Evolutionary conservation across 441 rosid genomes (phyloP).

Genomic region (Kokia cookei): DNA sequence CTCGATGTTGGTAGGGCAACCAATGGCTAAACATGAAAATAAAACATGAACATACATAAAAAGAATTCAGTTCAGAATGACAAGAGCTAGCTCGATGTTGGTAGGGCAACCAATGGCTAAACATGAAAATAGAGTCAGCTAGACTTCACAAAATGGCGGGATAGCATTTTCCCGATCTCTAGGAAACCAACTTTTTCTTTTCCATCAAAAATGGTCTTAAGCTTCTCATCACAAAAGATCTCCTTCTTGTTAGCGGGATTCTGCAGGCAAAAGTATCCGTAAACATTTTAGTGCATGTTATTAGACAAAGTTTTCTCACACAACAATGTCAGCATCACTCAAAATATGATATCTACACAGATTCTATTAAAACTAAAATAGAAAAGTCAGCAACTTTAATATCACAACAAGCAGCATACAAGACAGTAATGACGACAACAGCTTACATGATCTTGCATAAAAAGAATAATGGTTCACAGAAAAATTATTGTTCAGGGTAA

Average conservation of each 20-base stretch:
- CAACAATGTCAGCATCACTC: neutral
- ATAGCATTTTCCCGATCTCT: slow-evolving; percentile 50
- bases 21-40: neutral
- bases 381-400: neutral
- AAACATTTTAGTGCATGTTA: neutral
- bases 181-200: slow-evolving; percentile 49
- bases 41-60: slow-evolving; percentile 4
- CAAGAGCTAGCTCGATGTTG: slow-evolving; percentile 5
- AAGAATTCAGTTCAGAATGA: neutral
- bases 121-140: slow-evolving; percentile 5
- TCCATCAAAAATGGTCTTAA: slow-evolving; percentile 54
- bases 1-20: neutral
- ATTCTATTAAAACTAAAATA: neutral
- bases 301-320: neutral
- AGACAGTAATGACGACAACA: neutral
- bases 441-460: neutral
- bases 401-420: neutral
- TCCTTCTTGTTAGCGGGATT: slow-evolving; percentile 51
- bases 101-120: slow-evolving; percentile 1
- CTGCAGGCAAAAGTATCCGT: slow-evolving; percentile 27
- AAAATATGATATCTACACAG: neutral
- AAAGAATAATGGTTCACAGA: neutral
- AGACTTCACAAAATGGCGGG: slow-evolving; percentile 49
- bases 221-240: slow-evolving; percentile 53
- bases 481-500: neutral